Conservation (phyloP, 2,329 filamentous ascomycete species). For the Calcarisporium arbuscula region DNA sequence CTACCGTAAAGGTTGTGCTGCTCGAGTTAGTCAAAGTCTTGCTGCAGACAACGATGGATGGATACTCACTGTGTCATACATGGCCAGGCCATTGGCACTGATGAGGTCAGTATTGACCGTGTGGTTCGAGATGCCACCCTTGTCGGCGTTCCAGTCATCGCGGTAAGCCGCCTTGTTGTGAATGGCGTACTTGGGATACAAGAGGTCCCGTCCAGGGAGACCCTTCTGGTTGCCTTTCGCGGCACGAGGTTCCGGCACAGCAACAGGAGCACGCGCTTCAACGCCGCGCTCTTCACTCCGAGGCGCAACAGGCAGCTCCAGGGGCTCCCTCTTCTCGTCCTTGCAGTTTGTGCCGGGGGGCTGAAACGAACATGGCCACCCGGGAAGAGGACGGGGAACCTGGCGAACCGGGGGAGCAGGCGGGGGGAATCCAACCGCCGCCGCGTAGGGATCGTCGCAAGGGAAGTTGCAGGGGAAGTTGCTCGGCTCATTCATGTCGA, state of each 20-base stretch:
- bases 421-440: slow-evolving; percentile 41
- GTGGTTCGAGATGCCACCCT: slow-evolving; percentile 50
- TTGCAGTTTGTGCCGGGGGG: slow-evolving; percentile 13
- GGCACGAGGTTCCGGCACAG: not conserved
- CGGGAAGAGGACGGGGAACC: slow-evolving; percentile 57
- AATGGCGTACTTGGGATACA: slow-evolving; percentile 14
- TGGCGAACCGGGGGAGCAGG: slow-evolving; percentile 53
- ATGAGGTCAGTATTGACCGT: slow-evolving; percentile 62
- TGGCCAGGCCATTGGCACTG: slow-evolving; percentile 58
- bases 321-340: not conserved
- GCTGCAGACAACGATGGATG: too few species aligned
- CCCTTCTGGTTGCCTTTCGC: slow-evolving; percentile 2
- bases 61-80: slow-evolving; percentile 77
- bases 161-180: slow-evolving; percentile 32
- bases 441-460: slow-evolving; percentile 19
- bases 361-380: slow-evolving; percentile 45
- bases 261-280: too few species aligned
- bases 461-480: slow-evolving; percentile 25
- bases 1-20: slow-evolving; percentile 71
- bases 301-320: slow-evolving; percentile 1
- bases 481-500: slow-evolving; percentile 55
- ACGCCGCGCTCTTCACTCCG: not conserved
- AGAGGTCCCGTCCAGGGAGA: slow-evolving; percentile 13
- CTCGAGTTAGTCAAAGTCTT: too few species aligned
- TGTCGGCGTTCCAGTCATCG: slow-evolving; percentile 38